Base-by-base conservation (phyloP, 345 rosid genomes). In the Hibiscus mutabilis region DNA sequence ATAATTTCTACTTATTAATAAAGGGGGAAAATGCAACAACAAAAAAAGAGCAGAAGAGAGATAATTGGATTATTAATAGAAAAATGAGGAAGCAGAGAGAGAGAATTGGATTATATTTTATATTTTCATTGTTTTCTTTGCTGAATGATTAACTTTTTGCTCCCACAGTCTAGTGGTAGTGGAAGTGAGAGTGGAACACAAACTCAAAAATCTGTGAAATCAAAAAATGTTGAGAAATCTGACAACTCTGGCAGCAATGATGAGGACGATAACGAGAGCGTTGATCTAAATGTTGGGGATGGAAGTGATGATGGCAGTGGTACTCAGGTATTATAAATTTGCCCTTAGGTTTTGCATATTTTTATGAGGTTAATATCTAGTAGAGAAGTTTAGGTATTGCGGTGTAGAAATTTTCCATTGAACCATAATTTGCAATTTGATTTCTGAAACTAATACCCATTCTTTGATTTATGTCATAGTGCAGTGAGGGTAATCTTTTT, bases 221-320 rank as follows among this genome's bases (percentile, higher is more conserved):
- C 84, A 56, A 78, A 60, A 40, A 37, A 75, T 51, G 71, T 74
- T 71, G 83, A 84, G n/a, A 68, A 73, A 71, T 80, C 79, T 3
- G 76, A 40, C 37, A 77, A 71, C 44, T 67, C 35, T 15, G 77
- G 77, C 68, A 80, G 84, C 75, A 79, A 73, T 58, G 67, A 77
- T 35, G 80, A 75, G 58, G 77, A 80, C 4, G 77, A 75, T 57
- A 77, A 29, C 27, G 75, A 74, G 42, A 85, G 82, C 69, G 64
- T 68, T 18, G 80, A 84, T 66, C 68, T 83, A 57, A 74, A 76
- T 73, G 66, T 61, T 70, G 73, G 80, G 25, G 83, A 82, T 73
- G 83, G 82, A 61, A 86, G 89, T 73, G 85, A 82, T 52, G 66
- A 80, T 77, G 85, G 86, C 51, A 85, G 86, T 22, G 81, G 81